Evolutionary conservation across 148 eudicot genomes (phyloP).

Genomic region (Arbutus unedo): DNA sequence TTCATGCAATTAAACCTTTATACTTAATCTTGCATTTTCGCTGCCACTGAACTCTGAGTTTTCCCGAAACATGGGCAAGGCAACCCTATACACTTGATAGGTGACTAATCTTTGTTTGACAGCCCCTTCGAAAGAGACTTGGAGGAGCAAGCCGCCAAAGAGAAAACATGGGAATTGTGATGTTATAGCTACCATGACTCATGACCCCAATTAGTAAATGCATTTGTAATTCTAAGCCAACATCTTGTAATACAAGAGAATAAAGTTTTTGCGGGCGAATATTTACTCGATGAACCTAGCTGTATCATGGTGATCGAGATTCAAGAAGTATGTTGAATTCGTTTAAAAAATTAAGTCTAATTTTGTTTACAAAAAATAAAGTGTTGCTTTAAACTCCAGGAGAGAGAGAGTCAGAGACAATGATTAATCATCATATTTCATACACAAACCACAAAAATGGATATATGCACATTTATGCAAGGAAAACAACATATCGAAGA

Average conservation of each 20-base stretch:
- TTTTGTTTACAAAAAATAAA: no score
- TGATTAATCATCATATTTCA: background rate
- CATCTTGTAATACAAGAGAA: no score
- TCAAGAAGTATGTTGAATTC: no score
- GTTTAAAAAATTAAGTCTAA: no score
- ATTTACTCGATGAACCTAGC: no score
- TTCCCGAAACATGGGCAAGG: background rate
- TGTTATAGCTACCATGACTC: background rate
- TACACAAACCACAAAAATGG: background rate
- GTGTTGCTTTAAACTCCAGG: no score
- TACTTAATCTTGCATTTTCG: background rate
- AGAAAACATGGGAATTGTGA: background rate
- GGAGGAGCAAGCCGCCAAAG: background rate
- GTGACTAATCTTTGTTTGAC: background rate
- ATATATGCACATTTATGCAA: background rate
- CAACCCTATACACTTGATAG: background rate
- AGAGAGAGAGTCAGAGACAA: background rate
- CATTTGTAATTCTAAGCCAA: no score
- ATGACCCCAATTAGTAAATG: background rate
- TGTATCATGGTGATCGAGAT: no score
- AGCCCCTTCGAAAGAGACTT: background rate
- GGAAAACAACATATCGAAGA: conserved; percentile 2
- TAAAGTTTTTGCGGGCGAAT: no score
- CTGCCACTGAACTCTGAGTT: background rate
- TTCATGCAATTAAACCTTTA: background rate